These are phyloP conservation scores for Coccomyxa subellipsoidea DNA, from an alignment of 163 green algal genomes.

Conservation along the genomic window DNA sequence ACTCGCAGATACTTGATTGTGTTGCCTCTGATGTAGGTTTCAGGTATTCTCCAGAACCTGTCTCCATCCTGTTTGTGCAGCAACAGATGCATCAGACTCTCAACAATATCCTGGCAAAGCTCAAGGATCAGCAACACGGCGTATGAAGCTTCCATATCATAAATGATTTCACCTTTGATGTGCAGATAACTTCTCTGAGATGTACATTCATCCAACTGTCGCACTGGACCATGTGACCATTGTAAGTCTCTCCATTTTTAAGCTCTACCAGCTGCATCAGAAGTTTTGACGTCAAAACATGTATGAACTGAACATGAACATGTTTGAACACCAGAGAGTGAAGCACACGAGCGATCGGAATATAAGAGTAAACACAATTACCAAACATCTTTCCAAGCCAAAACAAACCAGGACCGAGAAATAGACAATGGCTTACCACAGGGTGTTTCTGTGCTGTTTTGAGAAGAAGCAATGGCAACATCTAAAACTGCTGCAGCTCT, in stretches of 20 bases:
- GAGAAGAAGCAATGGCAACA: slow-evolving; percentile 89
- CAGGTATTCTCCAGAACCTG: slow-evolving; percentile 93
- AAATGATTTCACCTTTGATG: slow-evolving; percentile 82
- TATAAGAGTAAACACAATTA: too few relatives aligned
- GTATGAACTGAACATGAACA: too few relatives aligned
- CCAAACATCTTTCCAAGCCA: not conserved
- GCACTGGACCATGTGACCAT: slow-evolving; percentile 93
- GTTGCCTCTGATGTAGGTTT: slow-evolving; percentile 95
- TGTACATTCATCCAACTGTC: slow-evolving; percentile 99
- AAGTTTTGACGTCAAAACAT: too few relatives aligned
- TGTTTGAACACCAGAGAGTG: too few relatives aligned
- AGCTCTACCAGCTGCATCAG: slow-evolving; percentile 89
- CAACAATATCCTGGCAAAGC: too few relatives aligned
- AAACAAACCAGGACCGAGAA: not conserved
- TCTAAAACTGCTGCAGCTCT: slow-evolving; percentile 22
- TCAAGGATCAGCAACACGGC: too few relatives aligned
- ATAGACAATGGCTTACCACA: slow-evolving; percentile 19
- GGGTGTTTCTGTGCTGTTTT: slow-evolving; percentile 73
- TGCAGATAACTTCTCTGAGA: slow-evolving; percentile 90
- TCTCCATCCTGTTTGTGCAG: slow-evolving; percentile 80
- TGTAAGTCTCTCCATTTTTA: slow-evolving; percentile 99
- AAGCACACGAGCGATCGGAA: too few relatives aligned
- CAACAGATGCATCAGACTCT: too few relatives aligned
- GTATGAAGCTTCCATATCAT: too few relatives aligned
- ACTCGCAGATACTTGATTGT: slow-evolving; percentile 99